These are phyloP conservation scores for Candida adriatica DNA, from an alignment of 805 yeast genomes.

Conservation along the genomic window DNA sequence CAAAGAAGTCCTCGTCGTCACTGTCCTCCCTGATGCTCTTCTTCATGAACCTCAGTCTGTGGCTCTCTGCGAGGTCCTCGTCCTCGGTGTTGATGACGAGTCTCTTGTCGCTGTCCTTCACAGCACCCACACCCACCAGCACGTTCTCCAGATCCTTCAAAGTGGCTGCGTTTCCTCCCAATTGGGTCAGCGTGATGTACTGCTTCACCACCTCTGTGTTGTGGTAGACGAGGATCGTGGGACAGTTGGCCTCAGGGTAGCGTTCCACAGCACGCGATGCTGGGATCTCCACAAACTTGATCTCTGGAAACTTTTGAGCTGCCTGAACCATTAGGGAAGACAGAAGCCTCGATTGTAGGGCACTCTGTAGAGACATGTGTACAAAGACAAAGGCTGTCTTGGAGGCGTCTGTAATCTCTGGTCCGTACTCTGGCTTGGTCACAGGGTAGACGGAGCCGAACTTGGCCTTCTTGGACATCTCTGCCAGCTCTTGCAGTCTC, in stretches of 20 bases:
- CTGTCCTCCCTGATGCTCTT: conserved; percentile 47
- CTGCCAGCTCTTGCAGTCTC: conserved; percentile 67
- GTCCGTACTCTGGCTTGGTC: conserved; percentile 80
- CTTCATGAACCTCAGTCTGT: conserved; percentile 47
- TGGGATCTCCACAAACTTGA: conserved; percentile 90
- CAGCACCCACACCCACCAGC: conserved; percentile 60
- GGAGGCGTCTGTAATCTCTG: conserved; percentile 81
- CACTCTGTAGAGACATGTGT: conserved; percentile 65
- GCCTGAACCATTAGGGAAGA: conserved; percentile 46
- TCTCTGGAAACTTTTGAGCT: conserved; percentile 67
- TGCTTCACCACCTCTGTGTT: conserved; percentile 77
- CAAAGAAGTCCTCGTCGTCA: conserved; percentile 41
- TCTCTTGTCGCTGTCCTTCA: conserved; percentile 61
- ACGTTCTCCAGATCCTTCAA: conserved; percentile 66
- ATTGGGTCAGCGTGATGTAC: conserved; percentile 65
- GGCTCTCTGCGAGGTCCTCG: conserved; percentile 51
- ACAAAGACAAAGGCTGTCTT: conserved; percentile 59
- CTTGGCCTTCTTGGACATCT: conserved; percentile 45
- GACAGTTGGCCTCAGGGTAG: conserved; percentile 87
- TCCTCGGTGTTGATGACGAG: conserved; percentile 54
- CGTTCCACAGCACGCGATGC: conserved; percentile 87
- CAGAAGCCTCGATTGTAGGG: conserved; percentile 68
- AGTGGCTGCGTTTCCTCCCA: conserved; percentile 80
- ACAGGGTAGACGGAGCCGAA: conserved; percentile 77
- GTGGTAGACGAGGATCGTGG: conserved; percentile 79